A percentile compares a stretch with the other conserved stretches of the same genome.
Evolutionary conservation across 2,329 filamentous ascomycete genomes (phyloP).

Genomic region (Bipolaris gigantea): DNA sequence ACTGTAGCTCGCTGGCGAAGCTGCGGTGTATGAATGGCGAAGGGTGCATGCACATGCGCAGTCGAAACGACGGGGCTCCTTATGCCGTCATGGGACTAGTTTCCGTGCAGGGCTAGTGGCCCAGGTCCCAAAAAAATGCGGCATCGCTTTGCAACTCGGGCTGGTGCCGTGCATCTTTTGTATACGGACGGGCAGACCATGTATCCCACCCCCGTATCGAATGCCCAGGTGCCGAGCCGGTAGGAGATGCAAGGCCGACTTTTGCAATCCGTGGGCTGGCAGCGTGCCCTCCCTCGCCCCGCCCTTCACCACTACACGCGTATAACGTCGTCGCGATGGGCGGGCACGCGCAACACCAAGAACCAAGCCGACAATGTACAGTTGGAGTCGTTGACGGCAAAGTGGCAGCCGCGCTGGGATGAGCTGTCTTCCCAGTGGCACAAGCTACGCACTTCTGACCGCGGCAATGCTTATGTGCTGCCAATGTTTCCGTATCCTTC

Average conservation of each 20-base stretch:
- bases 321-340: constrained; percentile 12
- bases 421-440: constrained; percentile 14
- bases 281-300: constrained; percentile 19
- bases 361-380: constrained; percentile 9
- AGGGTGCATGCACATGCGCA: constrained; percentile 22
- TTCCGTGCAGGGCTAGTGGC: constrained; percentile 15
- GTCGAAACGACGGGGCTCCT: constrained; percentile 19
- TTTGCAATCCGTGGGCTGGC: constrained; percentile 31
- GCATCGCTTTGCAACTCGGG: constrained; percentile 13
- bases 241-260: constrained; percentile 36
- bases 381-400: constrained; percentile 36
- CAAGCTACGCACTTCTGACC: constrained; percentile 12
- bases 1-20: constrained; percentile 3
- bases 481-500: constrained; percentile 96
- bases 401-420: constrained; percentile 59
- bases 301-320: constrained; percentile 11
- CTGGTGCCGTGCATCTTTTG: constrained; percentile 1
- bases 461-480: constrained; percentile 66
- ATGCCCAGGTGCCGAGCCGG: constrained; percentile 16
- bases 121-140: constrained; percentile 15
- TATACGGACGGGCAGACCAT: not conserved
- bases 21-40: constrained; percentile 19
- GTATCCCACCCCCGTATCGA: constrained; percentile 5
- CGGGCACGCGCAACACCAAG: constrained; percentile 8
- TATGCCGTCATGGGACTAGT: constrained; percentile 28